A percentile compares a stretch with the other conserved stretches of the same genome.
Evolutionary conservation across 345 rosid species (phyloP).

Genomic region (Microthlaspi erraticum): DNA sequence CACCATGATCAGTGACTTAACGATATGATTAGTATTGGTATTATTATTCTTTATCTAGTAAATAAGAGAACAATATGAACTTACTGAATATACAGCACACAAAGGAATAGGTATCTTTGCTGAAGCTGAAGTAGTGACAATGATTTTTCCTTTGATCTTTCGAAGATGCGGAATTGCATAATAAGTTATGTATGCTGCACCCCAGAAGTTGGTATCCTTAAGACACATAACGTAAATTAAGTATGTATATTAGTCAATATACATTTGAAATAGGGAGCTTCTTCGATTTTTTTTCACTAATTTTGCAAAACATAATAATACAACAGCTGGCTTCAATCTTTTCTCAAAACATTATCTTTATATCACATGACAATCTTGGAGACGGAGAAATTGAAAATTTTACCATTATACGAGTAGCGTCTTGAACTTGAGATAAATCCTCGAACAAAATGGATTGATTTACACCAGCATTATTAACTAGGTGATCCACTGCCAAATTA

Average conservation of each 20-base stretch:
- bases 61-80: neutral
- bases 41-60: too few species aligned
- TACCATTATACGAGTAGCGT: constrained; percentile 15
- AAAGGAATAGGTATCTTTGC: constrained; percentile 39
- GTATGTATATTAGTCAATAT: neutral
- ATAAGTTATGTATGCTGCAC: constrained; percentile 43
- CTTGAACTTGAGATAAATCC: constrained; percentile 21
- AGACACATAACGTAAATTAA: neutral
- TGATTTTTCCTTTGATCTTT: constrained; percentile 49
- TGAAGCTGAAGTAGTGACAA: constrained; percentile 39
- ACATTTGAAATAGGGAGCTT: neutral
- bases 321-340: too few species aligned
- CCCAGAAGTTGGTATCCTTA: constrained; percentile 56
- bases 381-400: too few species aligned
- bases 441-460: constrained; percentile 1
- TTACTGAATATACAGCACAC: constrained; percentile 43
- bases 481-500: constrained; percentile 35
- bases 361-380: too few species aligned
- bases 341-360: too few species aligned
- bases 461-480: constrained; percentile 43
- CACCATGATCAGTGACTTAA: neutral
- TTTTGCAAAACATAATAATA: too few species aligned
- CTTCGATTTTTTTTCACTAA: too few species aligned
- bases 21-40: too few species aligned
- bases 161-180: constrained; percentile 49